phyloP scores from a whole-genome alignment of 2,329 filamentous ascomycete species.

The Penicillium sp. region DNA sequence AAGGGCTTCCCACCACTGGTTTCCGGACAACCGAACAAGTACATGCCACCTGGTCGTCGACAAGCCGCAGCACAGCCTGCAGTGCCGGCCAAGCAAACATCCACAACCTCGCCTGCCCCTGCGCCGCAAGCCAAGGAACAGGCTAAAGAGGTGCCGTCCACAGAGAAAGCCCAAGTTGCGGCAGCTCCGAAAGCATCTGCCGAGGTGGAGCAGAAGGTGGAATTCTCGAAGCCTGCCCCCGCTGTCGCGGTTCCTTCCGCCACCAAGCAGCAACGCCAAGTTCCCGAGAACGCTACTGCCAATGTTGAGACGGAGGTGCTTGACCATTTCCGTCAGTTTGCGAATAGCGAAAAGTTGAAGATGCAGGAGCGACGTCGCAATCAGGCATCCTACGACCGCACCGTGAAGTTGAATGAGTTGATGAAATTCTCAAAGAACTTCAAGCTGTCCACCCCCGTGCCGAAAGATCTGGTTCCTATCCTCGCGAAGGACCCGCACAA shows the following conservation, averaged over 20 bases:
- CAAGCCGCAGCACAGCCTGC: constrained; percentile 69
- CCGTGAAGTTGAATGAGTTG: constrained; percentile 85
- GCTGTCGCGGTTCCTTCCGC: constrained; percentile 43
- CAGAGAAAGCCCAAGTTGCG: constrained; percentile 19
- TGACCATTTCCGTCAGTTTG: constrained; percentile 60
- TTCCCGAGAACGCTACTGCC: constrained; percentile 50
- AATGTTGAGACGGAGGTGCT: constrained; percentile 58
- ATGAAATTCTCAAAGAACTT: constrained; percentile 93
- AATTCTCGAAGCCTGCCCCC: constrained; percentile 17
- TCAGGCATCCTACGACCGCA: constrained; percentile 66
- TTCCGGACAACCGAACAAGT: constrained; percentile 61
- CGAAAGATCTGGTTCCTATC: constrained; percentile 84
- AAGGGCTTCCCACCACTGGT: constrained; percentile 59
- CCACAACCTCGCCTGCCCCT: constrained; percentile 52
- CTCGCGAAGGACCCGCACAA: constrained; percentile 95
- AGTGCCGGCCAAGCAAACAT: constrained; percentile 71
- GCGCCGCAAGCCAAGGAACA: constrained; percentile 15
- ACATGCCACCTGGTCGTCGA: constrained; percentile 83
- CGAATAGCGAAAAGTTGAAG: constrained; percentile 55
- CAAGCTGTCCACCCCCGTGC: constrained; percentile 89
- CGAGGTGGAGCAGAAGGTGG: constrained; percentile 23
- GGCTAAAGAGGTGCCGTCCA: constrained; percentile 21
- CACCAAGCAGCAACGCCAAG: constrained; percentile 31
- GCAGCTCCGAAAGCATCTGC: constrained; percentile 18
- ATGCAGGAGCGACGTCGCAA: constrained; percentile 53